phyloP scores from a whole-genome alignment of 768 basidiomycete genomes.

The Mycena vitilis region DNA sequence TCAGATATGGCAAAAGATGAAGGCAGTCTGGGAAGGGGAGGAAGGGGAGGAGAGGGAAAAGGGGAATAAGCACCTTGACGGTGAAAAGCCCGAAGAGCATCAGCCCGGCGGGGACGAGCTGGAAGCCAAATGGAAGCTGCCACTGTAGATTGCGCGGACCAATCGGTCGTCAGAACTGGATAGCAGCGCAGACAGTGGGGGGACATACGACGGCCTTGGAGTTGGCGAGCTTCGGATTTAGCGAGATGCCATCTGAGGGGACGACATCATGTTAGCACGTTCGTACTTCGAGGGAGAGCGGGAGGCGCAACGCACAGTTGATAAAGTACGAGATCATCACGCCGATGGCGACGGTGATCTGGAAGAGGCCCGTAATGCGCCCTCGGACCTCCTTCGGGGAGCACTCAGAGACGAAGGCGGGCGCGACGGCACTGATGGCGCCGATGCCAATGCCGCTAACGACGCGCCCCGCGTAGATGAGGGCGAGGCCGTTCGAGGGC shows the following conservation, averaged over 20 bases:
- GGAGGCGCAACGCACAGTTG: slow-evolving; percentile 63
- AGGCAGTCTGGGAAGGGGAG: background rate
- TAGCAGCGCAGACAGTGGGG: background rate
- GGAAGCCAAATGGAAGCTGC: slow-evolving; percentile 81
- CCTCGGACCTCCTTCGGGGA: slow-evolving; percentile 88
- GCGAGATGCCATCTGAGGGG: slow-evolving; percentile 23
- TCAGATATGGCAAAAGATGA: no score
- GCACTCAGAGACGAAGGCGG: slow-evolving; percentile 89
- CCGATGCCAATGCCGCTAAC: slow-evolving; percentile 88
- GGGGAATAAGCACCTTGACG: slow-evolving; percentile 58
- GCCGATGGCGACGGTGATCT: slow-evolving; percentile 73
- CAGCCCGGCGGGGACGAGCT: slow-evolving; percentile 80
- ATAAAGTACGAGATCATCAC: slow-evolving; percentile 89
- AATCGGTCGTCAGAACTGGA: no score
- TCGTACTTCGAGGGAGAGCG: slow-evolving; percentile 5
- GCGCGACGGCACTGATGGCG: slow-evolving; percentile 83
- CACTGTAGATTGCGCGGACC: slow-evolving; percentile 45
- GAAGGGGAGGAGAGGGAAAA: background rate
- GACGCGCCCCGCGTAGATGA: slow-evolving; percentile 86
- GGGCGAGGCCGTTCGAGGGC: slow-evolving; percentile 63
- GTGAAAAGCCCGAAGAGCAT: slow-evolving; percentile 78
- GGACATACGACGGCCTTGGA: slow-evolving; percentile 43
- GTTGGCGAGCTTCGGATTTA: slow-evolving; percentile 22
- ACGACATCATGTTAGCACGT: background rate
- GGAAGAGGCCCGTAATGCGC: slow-evolving; percentile 87